These are phyloP conservation scores for Podospora australis DNA, from an alignment of 495 filamentous ascomycete genomes.

Conservation along the genomic window DNA sequence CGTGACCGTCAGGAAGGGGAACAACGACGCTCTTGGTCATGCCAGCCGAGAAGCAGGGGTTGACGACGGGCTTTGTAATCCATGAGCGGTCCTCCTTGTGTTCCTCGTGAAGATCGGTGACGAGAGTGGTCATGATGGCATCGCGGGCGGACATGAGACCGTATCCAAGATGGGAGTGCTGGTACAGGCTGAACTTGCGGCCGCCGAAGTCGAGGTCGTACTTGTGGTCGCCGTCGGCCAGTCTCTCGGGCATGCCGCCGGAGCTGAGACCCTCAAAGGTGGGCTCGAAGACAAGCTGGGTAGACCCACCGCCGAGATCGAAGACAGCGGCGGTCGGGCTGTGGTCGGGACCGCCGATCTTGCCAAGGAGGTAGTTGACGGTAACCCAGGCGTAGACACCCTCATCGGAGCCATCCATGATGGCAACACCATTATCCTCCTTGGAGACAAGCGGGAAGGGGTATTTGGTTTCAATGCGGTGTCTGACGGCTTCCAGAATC, in stretches of 20 bases:
- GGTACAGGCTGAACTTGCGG: constrained; percentile 87
- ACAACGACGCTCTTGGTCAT: constrained; percentile 65
- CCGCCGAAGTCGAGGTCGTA: constrained; percentile 89
- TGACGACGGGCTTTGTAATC: constrained; percentile 62
- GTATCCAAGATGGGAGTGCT: constrained; percentile 96
- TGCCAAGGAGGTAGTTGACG: constrained; percentile 94
- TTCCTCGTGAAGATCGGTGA: constrained; percentile 53
- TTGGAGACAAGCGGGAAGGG: constrained; percentile 88
- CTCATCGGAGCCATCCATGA: constrained; percentile 95
- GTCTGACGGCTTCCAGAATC: constrained; percentile 79
- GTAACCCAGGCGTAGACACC: constrained; percentile 99
- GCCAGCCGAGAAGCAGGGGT: constrained; percentile 84
- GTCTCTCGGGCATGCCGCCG: constrained; percentile 81
- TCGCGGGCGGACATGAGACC: constrained; percentile 93
- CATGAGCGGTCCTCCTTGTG: constrained; percentile 40
- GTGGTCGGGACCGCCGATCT: constrained; percentile 89
- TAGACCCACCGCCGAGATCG: constrained; percentile 92
- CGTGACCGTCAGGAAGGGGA: constrained; percentile 53
- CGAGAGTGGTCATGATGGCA: constrained; percentile 66
- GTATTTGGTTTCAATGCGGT: constrained; percentile 78
- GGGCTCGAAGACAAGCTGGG: constrained; percentile 96
- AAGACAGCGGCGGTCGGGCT: constrained; percentile 89
- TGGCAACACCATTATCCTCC: constrained; percentile 77
- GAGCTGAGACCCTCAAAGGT: constrained; percentile 66
- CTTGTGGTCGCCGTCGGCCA: constrained; percentile 91